Percentiles rank a stretch among this genome's conserved stretches.
Conservation (phyloP, 805 yeast species). For the Yarrowia porcina region DNA sequence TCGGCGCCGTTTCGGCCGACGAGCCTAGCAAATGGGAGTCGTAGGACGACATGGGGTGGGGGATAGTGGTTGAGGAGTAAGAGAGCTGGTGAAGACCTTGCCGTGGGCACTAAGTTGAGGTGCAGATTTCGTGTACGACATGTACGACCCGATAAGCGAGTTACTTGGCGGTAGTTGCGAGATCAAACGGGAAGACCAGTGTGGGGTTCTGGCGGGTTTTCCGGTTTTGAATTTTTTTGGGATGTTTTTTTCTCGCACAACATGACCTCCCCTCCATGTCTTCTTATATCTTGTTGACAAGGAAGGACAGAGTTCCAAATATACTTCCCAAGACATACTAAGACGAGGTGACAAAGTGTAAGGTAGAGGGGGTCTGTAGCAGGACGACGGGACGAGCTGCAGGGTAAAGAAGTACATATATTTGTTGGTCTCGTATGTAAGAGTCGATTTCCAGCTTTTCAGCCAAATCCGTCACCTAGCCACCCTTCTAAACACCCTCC, state of each 20-base stretch:
- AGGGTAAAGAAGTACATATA: too few species aligned
- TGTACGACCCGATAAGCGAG: background rate
- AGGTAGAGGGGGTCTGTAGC: too few species aligned
- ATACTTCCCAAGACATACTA: background rate
- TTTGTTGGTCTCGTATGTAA: too few species aligned
- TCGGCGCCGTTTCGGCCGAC: conserved; percentile 24
- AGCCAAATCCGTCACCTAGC: too few species aligned
- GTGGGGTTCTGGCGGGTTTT: too few species aligned
- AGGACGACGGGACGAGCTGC: too few species aligned
- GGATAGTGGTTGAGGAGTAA: background rate
- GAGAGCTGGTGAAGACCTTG: background rate
- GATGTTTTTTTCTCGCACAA: background rate
- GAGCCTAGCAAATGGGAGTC: conserved; percentile 16
- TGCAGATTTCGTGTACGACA: conserved; percentile 8
- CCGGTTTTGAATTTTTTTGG: background rate
- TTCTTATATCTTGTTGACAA: background rate
- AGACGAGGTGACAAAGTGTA: too few species aligned
- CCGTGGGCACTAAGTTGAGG: background rate
- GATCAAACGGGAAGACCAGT: too few species aligned
- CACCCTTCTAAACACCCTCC: too few species aligned
- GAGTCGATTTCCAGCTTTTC: too few species aligned
- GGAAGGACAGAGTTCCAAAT: background rate
- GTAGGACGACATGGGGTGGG: conserved; percentile 16
- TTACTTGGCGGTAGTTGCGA: background rate
- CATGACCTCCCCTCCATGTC: too few species aligned